Evolutionary conservation across 306 rosid species (phyloP).

Genomic region (Trifolium fragiferum): DNA sequence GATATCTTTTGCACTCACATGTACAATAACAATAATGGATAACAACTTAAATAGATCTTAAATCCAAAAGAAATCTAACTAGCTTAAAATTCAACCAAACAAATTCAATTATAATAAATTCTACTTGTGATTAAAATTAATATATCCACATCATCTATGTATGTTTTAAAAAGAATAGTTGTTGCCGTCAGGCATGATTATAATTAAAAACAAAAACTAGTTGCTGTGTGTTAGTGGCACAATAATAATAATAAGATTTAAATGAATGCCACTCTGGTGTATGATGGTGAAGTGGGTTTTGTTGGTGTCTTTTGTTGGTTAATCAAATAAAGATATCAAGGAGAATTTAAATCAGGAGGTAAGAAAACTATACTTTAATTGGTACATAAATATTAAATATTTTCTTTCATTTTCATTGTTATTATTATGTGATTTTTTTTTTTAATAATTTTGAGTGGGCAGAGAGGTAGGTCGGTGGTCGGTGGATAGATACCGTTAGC

Average conservation of each 20-base stretch:
- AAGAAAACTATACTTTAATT: background rate
- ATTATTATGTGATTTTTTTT: background rate
- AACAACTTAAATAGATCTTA: too few relatives aligned
- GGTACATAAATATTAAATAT: background rate
- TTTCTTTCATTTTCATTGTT: conserved; percentile 44
- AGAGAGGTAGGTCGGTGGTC: conserved; percentile 79
- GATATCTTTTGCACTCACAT: too few relatives aligned
- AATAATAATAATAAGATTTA: conserved; percentile 12
- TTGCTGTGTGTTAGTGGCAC: conserved; percentile 38
- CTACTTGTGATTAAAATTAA: background rate
- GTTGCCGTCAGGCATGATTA: conserved; percentile 22
- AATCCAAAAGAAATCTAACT: too few relatives aligned
- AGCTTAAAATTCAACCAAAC: too few relatives aligned
- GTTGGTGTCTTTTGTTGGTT: conserved; percentile 54
- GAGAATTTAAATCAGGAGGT: conserved; percentile 26
- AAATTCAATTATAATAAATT: too few relatives aligned
- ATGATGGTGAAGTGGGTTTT: conserved; percentile 44
- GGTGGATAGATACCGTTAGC: conserved; percentile 86
- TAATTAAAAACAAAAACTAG: conserved; percentile 23
- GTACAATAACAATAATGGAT: too few relatives aligned
- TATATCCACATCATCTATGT: background rate
- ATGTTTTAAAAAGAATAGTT: background rate
- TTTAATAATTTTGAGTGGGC: conserved; percentile 50
- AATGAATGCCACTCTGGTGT: conserved; percentile 28
- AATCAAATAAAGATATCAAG: conserved; percentile 48